Base-by-base conservation (phyloP, 768 basidiomycete species). In the Phlegmacium glaucopus region DNA sequence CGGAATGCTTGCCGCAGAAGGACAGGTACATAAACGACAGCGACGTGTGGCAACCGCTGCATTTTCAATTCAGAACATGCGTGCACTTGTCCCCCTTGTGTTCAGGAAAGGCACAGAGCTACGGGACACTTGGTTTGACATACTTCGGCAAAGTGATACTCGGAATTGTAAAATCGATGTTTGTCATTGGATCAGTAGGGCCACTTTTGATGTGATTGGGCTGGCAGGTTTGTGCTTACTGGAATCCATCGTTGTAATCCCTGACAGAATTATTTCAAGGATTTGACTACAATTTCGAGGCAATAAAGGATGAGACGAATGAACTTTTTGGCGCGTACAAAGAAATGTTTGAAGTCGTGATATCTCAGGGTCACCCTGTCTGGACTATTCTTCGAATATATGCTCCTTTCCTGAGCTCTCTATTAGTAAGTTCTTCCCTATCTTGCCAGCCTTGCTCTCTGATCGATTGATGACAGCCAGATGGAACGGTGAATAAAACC, bases 181-280 rank as follows among this genome's bases (percentile, higher is more conserved):
- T 6, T 83, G 80, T 59, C 81, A 79, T 54, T 94, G 87, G 86
- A 65, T 94, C 28, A 87, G 83, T 52, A 77, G 90, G 36, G 83
- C 85, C 8, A 92, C 92, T 0, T 88, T 96, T 58, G 94, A 95
- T 62, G 84, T 94, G 37, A 92, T 96, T 55, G 94, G 92, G 1
- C 63, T 90, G n/a, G 89, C 92, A 35, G 89, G 88, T 89, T 46
- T 39, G 71, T 60, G 7, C 17, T 16, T 12, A 17, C 16, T 25
- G 25, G 36, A 10, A 42, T 41, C 26, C 32, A 22, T 28, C n/a
- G 42, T 17, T 16, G 1, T 7, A 18, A 34, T 17, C 34, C 30
- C 37, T 45, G 25, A 54, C 30, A 25, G 11, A 25, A 30, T 7
- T 42, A 9, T 39, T 6, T 26, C n/a, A 42, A 90, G 90, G 87